Evolutionary conservation across 1,284 basidiomycete genomes (phyloP).

Genomic region (Irpex lacteus): DNA sequence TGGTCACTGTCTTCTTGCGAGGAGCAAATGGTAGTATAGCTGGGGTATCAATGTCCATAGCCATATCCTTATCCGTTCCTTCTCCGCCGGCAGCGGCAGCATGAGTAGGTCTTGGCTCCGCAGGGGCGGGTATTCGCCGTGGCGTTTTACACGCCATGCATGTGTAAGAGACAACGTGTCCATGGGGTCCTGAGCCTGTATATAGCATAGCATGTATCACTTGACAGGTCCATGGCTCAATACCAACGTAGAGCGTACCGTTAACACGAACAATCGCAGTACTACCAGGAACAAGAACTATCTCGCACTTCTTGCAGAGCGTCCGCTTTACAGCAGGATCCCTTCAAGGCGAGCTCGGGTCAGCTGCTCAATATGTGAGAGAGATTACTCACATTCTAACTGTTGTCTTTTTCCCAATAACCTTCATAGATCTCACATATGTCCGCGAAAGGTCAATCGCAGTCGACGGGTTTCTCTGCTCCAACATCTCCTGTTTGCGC

Average conservation of each 20-base stretch:
- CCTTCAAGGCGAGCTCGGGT: slow-evolving; percentile 35
- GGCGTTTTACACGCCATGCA: slow-evolving; percentile 51
- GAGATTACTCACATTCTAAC: slow-evolving; percentile 64
- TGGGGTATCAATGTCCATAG: not conserved
- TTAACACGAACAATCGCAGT: slow-evolving; percentile 63
- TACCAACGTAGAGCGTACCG: slow-evolving; percentile 38
- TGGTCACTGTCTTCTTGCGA: slow-evolving; percentile 23
- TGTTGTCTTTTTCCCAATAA: slow-evolving; percentile 69
- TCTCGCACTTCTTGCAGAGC: slow-evolving; percentile 66
- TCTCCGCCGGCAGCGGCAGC: not conserved
- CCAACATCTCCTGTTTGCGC: slow-evolving; percentile 18
- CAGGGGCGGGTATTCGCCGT: slow-evolving; percentile 64
- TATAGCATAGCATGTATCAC: not conserved
- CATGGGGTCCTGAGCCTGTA: slow-evolving; percentile 48
- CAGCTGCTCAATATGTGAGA: not conserved
- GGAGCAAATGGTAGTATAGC: not conserved
- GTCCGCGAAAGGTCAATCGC: slow-evolving; percentile 54
- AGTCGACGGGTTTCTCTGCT: slow-evolving; percentile 30
- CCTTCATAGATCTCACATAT: slow-evolving; percentile 66
- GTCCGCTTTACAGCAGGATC: slow-evolving; percentile 79
- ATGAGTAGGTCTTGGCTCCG: slow-evolving; percentile 20
- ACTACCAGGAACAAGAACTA: slow-evolving; percentile 63
- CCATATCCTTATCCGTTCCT: not conserved
- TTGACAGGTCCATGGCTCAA: not conserved
- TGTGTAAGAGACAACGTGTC: slow-evolving; percentile 52